Base-by-base conservation (phyloP, 257 asterid genomes). In the Buddleja alternifolia region DNA sequence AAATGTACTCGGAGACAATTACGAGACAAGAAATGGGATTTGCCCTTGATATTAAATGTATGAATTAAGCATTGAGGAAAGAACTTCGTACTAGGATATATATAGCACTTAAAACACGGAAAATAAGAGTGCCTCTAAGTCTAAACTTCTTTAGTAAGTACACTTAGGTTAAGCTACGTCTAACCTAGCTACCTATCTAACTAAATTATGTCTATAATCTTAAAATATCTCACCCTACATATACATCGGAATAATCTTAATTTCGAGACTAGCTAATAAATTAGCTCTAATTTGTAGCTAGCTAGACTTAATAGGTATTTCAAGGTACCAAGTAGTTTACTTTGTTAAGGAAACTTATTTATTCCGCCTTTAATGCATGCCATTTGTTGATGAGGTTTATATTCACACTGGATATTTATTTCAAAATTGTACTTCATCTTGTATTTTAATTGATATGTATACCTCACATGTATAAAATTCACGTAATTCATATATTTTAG, bases 151-250 rank as follows among this genome's bases (percentile, higher is more conserved):
- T 29, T n/a, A n/a, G n/a, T 34, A 3, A 40, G 54, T 61, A 65
- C 62, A 54, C 36, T 52, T 70, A 71, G 63, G 71, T 52, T 36
- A 51, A 70, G 34, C 39, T 34, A 10, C 54, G 52, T 75, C 76
- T 40, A 71, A 64, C 76, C 47, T 29, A 75, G 16, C 73, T 39
- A 52, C 11, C 50, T 61, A 32, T 14, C 9, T 50, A 40, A 39
- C 17, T 42, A 23, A n/a, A 19, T 40, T n/a, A 21, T 23, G 8
- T 48, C 36, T 10, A 34, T 0, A n/a, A 16, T 20, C 32, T 20
- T 19, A n/a, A 20, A 16, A 51, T 5, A 63, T 25, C 11, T 4
- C 9, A 17, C 9, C 7, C 3, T 10, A 50, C 11, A 62, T 23
- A 8, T 24, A 24, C 10, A n/a, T n/a, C n/a, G n/a, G 24, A 15